phyloP scores from a whole-genome alignment of 495 filamentous ascomycete genomes.

The Neurospora tetrasperma region DNA sequence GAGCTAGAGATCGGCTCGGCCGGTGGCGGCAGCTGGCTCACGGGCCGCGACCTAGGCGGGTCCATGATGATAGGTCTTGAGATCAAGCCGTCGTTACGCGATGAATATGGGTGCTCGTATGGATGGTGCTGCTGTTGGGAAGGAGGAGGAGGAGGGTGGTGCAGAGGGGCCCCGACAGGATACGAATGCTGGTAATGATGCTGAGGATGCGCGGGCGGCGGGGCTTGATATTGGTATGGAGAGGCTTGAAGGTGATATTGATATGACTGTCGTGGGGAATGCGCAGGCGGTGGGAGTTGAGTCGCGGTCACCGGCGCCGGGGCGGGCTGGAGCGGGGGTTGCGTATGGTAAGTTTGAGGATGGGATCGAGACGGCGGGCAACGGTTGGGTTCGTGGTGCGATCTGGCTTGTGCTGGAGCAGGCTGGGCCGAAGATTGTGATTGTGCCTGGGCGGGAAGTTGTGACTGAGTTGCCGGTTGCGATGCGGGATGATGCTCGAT shows the following conservation, averaged over 20 bases:
- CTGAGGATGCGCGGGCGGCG: not conserved
- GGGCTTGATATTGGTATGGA: not conserved
- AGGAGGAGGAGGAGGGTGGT: conserved; percentile 5
- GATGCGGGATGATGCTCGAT: not conserved
- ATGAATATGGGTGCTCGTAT: conserved; percentile 2
- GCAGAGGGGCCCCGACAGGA: conserved; percentile 3
- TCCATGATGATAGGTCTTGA: conserved; percentile 33
- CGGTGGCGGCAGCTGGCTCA: conserved; percentile 7
- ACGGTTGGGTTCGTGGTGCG: conserved; percentile 1
- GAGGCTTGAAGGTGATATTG: not conserved
- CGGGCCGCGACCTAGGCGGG: conserved; percentile 20
- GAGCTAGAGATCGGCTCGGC: conserved; percentile 1
- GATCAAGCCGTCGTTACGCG: not conserved
- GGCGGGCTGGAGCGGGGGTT: not conserved
- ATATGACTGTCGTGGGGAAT: not conserved
- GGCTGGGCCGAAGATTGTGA: not conserved
- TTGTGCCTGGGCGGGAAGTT: not conserved
- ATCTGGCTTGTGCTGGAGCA: not conserved
- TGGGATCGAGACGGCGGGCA: not conserved
- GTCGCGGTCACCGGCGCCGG: not conserved
- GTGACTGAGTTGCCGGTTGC: not conserved
- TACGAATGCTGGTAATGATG: conserved; percentile 3
- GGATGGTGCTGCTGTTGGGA: conserved; percentile 3
- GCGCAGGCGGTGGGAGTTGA: not conserved
- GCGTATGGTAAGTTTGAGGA: not conserved